Base-by-base conservation (phyloP, 257 asterid species). In the Lavandula angustifolia region DNA sequence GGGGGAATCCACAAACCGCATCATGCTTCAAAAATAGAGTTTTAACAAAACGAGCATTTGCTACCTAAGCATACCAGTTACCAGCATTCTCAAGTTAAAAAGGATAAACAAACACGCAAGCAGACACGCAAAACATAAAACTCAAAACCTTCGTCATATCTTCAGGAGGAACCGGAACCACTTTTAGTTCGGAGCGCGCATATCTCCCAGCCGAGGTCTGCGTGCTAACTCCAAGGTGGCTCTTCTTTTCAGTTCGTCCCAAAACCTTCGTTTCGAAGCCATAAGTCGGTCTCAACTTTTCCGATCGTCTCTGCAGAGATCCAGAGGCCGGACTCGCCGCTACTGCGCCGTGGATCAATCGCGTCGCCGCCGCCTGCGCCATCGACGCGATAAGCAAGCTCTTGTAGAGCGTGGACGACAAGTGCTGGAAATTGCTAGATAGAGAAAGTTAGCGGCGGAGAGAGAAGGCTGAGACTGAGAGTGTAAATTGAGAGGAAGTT, bases 331-430 rank as follows among this genome's bases (percentile, higher is more conserved):
- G 77, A 72, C 50, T 78, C 27, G 78, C 60, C 57, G 70, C 78
- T 53, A 85, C 78, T 7, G 95, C 72, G 37, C 80, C 76, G 43
- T 83, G 80, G 78, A 82, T 83, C 79, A 85, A 70, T 43, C 91
- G 82, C 71, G 90, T 77, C 42, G 95, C 94, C 74, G 81, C 91
- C 54, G 83, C 88, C 64, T 86, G 95, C 31, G 96, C 84, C 98
- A 86, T 88, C 55, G 54, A 64, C 51, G 43, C 47, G 53, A 9
- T 53, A 33, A 69, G 22, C 44, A 37, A 67, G 13, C 44, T 34
- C 56, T 13, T 29, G 37, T 55, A 66, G 34, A 14, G 31, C n/a
- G 59, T 67, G 51, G 52, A 16, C 7, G 43, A 9, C 54, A 8
- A 7, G 11, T 9, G 58, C 33, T 52, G 55, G 40, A 33, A 9